Evolutionary conservation across 73 alveolate species (phyloP).

Genomic region (Blepharisma stoltei): DNA sequence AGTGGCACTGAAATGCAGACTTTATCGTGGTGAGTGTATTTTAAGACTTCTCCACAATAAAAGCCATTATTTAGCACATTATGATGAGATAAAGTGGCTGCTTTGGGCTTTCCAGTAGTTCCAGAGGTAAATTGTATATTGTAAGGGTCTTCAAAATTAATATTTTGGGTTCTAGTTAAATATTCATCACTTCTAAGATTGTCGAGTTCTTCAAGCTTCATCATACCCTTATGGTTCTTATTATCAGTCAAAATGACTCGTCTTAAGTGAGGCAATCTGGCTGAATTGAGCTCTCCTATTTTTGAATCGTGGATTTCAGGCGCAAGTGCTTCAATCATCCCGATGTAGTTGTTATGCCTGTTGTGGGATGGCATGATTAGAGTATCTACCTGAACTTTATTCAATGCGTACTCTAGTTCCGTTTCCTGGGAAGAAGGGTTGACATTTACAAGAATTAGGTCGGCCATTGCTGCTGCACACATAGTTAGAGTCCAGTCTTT

Average conservation of each 20-base stretch:
- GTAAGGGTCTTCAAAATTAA: slow-evolving; percentile 64
- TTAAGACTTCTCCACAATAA: slow-evolving; percentile 51
- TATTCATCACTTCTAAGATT: slow-evolving; percentile 26
- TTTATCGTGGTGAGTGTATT: slow-evolving; percentile 43
- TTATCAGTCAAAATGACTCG: slow-evolving; percentile 54
- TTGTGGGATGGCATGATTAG: slow-evolving; percentile 62
- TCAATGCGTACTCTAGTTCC: slow-evolving; percentile 60
- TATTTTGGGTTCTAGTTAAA: slow-evolving; percentile 34
- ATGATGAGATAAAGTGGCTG: slow-evolving; percentile 68
- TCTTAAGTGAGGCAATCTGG: slow-evolving; percentile 42
- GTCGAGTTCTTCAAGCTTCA: slow-evolving; percentile 57
- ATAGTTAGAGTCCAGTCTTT: slow-evolving; percentile 73
- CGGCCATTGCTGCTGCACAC: slow-evolving; percentile 75
- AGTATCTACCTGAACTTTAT: slow-evolving; percentile 38
- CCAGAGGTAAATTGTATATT: slow-evolving; percentile 83
- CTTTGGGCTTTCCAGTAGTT: slow-evolving; percentile 82
- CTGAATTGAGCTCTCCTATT: slow-evolving; percentile 35
- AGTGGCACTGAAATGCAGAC: slow-evolving; percentile 75
- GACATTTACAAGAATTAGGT: slow-evolving; percentile 74
- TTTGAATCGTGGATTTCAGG: slow-evolving; percentile 52
- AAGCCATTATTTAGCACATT: slow-evolving; percentile 63
- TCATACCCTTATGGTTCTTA: slow-evolving; percentile 49
- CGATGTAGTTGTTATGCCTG: slow-evolving; percentile 62
- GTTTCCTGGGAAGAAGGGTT: slow-evolving; percentile 76
- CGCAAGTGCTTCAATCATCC: slow-evolving; percentile 48